Base-by-base conservation (phyloP, 164 flowering plant genomes). In the Tetrastigma voinierianum region DNA sequence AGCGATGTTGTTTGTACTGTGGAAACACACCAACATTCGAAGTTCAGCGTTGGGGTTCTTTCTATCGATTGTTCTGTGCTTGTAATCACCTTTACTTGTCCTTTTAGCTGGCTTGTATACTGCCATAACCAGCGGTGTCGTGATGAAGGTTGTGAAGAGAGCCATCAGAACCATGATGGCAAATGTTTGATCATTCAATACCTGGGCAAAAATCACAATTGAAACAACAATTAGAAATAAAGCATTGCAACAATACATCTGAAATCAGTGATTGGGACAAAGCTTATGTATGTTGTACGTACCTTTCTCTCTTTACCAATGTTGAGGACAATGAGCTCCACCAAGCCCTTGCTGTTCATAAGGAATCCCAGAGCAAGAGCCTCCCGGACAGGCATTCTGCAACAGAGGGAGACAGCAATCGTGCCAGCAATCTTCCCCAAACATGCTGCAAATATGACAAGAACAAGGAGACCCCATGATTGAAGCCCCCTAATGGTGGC, bases 151-250 rank as follows among this genome's bases (percentile, higher is more conserved):
- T 3, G 95, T 89, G 86, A 89, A 80, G 23, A 89, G 68, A 20
- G 95, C 95, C 95, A 89, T 89, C 19, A 89, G 56, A 58, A 89
- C 90, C 81, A 85, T 65, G 60, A 89, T 84, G 0, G 95, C 88
- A 65, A 87, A 89, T 9, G 95, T 87, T 56, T 89, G 86, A 74
- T 89, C 95, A 51, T 89, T 89, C 71, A 89, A 56, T 2, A 89
- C 95, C 95, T 89, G n/a, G n/a, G 80, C 70, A 63, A 51, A 32
- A 32, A 32, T 32, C 51, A 19, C 8, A 2, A 46, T 46, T 21
- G 14, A 7, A 10, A 21, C 3, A 9, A 1, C 0, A 21, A 1
- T 45, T 18, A 14, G 43, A 3, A 15, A 10, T 19, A 18, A 16
- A 53, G 9, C 57, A 53, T 10, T 18, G 18, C 10, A 53, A 53